Evolutionary conservation across 2,329 filamentous ascomycete species (phyloP), one percentile per base, ranked within the genome.

Genomic region (Hyphodiscus sp.): DNA sequence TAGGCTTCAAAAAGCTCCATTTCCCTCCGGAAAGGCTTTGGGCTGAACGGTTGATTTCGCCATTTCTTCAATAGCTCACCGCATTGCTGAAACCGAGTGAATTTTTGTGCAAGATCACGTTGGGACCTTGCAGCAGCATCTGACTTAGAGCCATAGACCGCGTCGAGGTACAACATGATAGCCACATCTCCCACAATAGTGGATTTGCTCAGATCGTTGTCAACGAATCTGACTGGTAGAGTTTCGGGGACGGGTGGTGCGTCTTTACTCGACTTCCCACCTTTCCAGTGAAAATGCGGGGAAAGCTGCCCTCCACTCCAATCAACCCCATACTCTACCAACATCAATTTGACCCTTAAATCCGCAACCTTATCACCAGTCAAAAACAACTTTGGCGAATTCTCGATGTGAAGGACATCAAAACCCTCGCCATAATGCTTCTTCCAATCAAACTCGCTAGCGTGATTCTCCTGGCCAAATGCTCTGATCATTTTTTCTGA

Each of bases 381-480:
- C 2, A 73, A 60, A 61, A 79, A 82, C 47, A 83, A 69, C 16
- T 66, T 67, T 45, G 58, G 57, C 11, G 47, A 52, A 41, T 64
- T 67, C 1, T 60, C 64, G 7, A 85, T 78, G 64, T 94, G 85
- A 54, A 94, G 70, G 6, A 96, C 89, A 65, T 99, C 88, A 59
- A 91, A 96, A 0, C 94, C 94, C 0, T 65, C 61, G 0, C 91
- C 91, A 64, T 99, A 99, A 20, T 79, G 71, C 0, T 72, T 72
- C 4, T 84, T 74, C 92, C 92, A 96, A 61, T 87, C 77, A 58
- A 94, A 91, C 2, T 81, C 75, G 0, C 74, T 76, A 4, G 78
- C 74, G 53, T 89, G 85, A 65, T 99, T 99, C 73, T 99, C 94
- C 16, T 76, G 77, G 0, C 90, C 87, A 70, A 99, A 97, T 0